phyloP scores from a whole-genome alignment of 352 stramenopile species.

The Stramenopiles sp. region DNA sequence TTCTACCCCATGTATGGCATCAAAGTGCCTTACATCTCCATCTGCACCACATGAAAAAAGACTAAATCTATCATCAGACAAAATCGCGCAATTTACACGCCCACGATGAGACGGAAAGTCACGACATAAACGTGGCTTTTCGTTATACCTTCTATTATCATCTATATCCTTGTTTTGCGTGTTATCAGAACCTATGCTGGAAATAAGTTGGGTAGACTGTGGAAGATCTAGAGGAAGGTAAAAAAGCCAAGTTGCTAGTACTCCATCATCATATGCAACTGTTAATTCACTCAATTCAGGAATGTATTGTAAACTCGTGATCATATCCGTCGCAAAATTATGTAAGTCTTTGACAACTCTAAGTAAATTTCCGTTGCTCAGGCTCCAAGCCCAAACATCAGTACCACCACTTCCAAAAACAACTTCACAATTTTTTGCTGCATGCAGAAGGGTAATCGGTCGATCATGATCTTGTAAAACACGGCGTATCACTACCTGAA shows the following conservation, averaged over 20 bases:
- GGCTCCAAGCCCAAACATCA: neutral
- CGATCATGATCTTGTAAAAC: neutral
- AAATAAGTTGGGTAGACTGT: too few relatives aligned
- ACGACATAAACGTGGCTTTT: neutral
- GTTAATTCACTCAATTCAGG: neutral
- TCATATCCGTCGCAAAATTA: neutral
- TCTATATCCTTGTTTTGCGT: neutral
- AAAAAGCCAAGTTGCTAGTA: neutral
- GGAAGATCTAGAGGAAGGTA: too few relatives aligned
- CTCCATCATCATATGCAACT: neutral
- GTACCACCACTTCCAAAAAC: neutral
- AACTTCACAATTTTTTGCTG: neutral
- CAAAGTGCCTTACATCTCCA: neutral
- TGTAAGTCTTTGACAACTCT: neutral
- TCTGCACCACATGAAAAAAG: neutral
- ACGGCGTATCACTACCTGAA: neutral
- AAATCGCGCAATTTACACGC: neutral
- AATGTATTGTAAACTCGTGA: neutral
- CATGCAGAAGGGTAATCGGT: neutral
- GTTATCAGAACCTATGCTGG: neutral
- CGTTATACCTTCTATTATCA: neutral
- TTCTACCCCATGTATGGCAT: neutral
- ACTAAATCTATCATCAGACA: neutral
- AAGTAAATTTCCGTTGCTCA: neutral
- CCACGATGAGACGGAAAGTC: neutral